A percentile compares a stretch with the other conserved stretches of the same genome.
Conservation (phyloP, 2,329 filamentous ascomycete genomes). For the Cyclaneusma minus region DNA sequence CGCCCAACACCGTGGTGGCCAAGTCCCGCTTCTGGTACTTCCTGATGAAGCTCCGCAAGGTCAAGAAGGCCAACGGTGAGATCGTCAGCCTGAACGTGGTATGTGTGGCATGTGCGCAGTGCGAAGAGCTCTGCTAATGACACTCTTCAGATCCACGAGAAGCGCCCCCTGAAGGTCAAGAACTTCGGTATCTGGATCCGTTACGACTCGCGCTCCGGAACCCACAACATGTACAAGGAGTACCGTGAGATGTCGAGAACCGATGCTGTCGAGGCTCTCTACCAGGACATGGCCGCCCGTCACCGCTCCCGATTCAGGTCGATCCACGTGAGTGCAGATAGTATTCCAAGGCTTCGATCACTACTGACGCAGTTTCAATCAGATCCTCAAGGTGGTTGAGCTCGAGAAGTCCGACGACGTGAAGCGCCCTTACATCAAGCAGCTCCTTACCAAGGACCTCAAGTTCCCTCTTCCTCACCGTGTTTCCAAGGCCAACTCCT, state of each 20-base stretch:
- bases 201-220: slow-evolving; percentile 98
- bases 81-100: slow-evolving; percentile 95
- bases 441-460: slow-evolving; percentile 88
- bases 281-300: slow-evolving; percentile 99
- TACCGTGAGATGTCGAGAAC: slow-evolving; percentile 97
- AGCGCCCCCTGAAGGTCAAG: slow-evolving; percentile 99
- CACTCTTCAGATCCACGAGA: slow-evolving; percentile 71
- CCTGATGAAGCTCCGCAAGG: slow-evolving; percentile 96
- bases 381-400: slow-evolving; percentile 98
- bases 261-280: slow-evolving; percentile 90
- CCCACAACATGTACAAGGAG: slow-evolving; percentile 99
- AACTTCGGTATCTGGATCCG: slow-evolving; percentile 99
- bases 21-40: slow-evolving; percentile 99
- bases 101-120: slow-evolving; percentile 25
- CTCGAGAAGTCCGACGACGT: slow-evolving; percentile 87
- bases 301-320: slow-evolving; percentile 97
- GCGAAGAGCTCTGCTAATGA: slow-evolving; percentile 7
- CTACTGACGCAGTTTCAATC: slow-evolving; percentile 7
- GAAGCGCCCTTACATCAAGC: slow-evolving; percentile 98
- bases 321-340: slow-evolving; percentile 77
- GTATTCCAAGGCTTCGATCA: neutral
- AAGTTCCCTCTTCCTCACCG: slow-evolving; percentile 99
- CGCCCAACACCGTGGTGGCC: slow-evolving; percentile 91
- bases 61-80: slow-evolving; percentile 99
- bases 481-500: slow-evolving; percentile 63